Evolutionary conservation across 208 protist genomes (phyloP).

Genomic region (Endotrypanum monterogeii): DNA sequence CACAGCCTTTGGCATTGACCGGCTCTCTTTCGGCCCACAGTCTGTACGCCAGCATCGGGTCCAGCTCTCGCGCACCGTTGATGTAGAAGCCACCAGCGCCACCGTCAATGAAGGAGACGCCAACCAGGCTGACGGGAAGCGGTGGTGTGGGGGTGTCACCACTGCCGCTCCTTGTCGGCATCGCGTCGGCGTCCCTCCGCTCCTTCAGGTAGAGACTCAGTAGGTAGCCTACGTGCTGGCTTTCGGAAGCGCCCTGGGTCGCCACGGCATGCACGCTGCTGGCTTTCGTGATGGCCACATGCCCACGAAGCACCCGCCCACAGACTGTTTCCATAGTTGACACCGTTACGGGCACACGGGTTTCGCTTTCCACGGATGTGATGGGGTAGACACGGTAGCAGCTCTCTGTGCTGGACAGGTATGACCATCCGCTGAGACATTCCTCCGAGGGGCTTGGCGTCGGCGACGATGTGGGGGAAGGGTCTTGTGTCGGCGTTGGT

Average conservation of each 20-base stretch:
- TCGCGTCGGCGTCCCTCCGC: neutral
- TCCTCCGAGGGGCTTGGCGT: conserved; percentile 7
- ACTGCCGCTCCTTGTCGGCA: conserved; percentile 2
- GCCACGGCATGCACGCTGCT: conserved; percentile 39
- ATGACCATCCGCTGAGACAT: conserved; percentile 35
- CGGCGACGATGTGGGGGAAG: conserved; percentile 6
- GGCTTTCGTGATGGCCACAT: conserved; percentile 25
- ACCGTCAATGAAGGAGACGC: conserved; percentile 51
- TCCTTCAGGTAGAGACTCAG: conserved; percentile 27
- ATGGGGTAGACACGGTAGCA: conserved; percentile 49
- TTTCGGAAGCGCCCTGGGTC: conserved; percentile 47
- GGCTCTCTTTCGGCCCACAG: conserved; percentile 58
- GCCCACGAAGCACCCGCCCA: conserved; percentile 30
- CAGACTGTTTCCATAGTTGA: conserved; percentile 50
- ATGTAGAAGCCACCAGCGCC: conserved; percentile 53
- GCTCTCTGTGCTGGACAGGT: conserved; percentile 15
- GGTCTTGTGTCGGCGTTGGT: conserved; percentile 25
- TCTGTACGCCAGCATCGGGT: conserved; percentile 31
- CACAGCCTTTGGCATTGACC: conserved; percentile 43
- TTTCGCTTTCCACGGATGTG: neutral
- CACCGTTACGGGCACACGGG: conserved; percentile 32
- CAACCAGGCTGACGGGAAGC: conserved; percentile 39
- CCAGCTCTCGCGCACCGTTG: conserved; percentile 35
- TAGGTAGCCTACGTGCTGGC: conserved; percentile 44
- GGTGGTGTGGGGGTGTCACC: neutral